Percentiles rank a stretch among this genome's conserved stretches.
phyloP scores from a whole-genome alignment of 164 flowering plant species.

The Macadamia tetraphylla region DNA sequence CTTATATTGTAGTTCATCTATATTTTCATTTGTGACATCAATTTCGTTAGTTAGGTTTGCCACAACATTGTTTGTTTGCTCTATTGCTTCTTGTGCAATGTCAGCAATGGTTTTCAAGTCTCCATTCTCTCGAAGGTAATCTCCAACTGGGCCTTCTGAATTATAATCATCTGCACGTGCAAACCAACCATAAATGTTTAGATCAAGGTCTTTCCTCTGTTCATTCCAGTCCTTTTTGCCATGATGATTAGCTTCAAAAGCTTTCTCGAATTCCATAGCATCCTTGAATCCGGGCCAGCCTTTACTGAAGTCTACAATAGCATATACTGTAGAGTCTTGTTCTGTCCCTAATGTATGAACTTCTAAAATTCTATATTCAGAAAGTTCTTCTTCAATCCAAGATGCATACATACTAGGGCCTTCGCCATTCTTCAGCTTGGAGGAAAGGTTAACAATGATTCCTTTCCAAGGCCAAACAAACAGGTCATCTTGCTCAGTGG shows the following conservation, averaged over 20 bases:
- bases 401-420: conserved; percentile 11
- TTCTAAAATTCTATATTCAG: conserved; percentile 39
- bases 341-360: conserved; percentile 35
- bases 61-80: conserved; percentile 29
- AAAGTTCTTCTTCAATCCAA: conserved; percentile 37
- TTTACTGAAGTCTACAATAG: conserved; percentile 32
- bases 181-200: conserved; percentile 51
- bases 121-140: conserved; percentile 39
- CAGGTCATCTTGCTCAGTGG: conserved; percentile 31
- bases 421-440: conserved; percentile 18
- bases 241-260: conserved; percentile 31
- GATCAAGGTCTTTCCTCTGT: conserved; percentile 17
- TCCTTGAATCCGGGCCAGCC: conserved; percentile 56
- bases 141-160: conserved; percentile 43
- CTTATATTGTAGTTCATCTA: conserved; percentile 31
- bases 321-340: conserved; percentile 17
- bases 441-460: conserved; percentile 37
- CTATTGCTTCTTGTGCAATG: conserved; percentile 31
- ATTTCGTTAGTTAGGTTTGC: conserved; percentile 35
- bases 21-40: conserved; percentile 39
- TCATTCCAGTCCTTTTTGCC: conserved; percentile 48
- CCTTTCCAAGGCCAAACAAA: conserved; percentile 83
- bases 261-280: conserved; percentile 51
- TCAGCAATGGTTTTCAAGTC: conserved; percentile 38
- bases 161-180: conserved; percentile 56